These are phyloP conservation scores for Clarireedia monteithiana DNA, from an alignment of 2,329 filamentous ascomycete species.

Conservation along the genomic window DNA sequence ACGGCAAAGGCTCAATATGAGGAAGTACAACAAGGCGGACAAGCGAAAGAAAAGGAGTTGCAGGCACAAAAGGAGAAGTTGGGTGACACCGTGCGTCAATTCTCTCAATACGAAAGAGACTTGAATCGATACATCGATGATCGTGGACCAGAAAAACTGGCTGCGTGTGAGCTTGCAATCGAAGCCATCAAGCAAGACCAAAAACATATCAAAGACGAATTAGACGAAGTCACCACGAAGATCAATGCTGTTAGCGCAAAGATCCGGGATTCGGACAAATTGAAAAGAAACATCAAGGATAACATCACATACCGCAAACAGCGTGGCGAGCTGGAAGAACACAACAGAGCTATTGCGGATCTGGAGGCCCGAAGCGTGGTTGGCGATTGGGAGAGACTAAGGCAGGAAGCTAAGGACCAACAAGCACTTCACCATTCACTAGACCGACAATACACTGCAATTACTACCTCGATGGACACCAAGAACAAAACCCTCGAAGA, in stretches of 20 bases:
- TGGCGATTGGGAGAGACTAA: conserved; percentile 71
- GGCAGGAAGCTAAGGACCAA: conserved; percentile 58
- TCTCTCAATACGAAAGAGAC: conserved; percentile 66
- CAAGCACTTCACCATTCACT: conserved; percentile 62
- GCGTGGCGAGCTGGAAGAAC: conserved; percentile 55
- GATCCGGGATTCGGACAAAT: conserved; percentile 70
- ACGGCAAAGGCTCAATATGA: conserved; percentile 71
- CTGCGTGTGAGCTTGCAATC: conserved; percentile 62
- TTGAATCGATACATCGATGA: conserved; percentile 73
- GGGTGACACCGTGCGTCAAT: conserved; percentile 65
- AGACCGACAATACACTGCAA: conserved; percentile 62
- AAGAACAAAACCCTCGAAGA: conserved; percentile 75
- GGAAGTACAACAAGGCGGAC: conserved; percentile 64
- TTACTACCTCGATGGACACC: conserved; percentile 71
- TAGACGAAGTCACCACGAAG: conserved; percentile 56
- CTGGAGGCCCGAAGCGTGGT: conserved; percentile 74
- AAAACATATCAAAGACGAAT: conserved; percentile 56
- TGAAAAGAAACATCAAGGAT: conserved; percentile 79
- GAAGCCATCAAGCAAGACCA: conserved; percentile 60
- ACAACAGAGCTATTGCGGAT: conserved; percentile 63
- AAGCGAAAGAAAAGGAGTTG: conserved; percentile 63
- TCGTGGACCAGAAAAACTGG: conserved; percentile 66
- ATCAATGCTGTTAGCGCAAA: conserved; percentile 74
- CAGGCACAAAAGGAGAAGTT: conserved; percentile 65
- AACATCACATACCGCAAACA: conserved; percentile 82